Base-by-base conservation (phyloP, 2,329 filamentous ascomycete species). In the Xylaria digitata region DNA sequence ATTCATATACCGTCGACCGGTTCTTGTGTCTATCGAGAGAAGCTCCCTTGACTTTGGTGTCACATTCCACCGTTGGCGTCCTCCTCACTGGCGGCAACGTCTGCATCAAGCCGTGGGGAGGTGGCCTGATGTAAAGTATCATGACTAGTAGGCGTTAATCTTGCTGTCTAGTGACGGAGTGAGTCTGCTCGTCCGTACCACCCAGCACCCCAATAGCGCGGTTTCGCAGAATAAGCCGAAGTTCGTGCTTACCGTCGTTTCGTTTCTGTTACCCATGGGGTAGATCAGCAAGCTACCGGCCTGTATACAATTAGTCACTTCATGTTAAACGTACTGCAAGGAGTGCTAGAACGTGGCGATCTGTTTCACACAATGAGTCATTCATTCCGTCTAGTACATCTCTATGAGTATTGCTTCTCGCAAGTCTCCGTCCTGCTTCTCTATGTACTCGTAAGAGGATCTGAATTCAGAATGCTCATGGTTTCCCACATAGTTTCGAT, bases 321-420 rank as follows among this genome's bases (percentile, higher is more conserved):
- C 43, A 49, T 32, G 66, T 66, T 57, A 21, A 48, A 64, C 63
- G 34, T 49, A 60, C 64, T 64, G 67, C 64, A 67, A 59, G 61
- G 56, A 64, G 52, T 42, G 37, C 48, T 48, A 54, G 56, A 64
- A 49, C 32, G 63, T 48, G 52, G 55, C 65, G 67, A 61, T 63
- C 60, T 63, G 67, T 67, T 60, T 67, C 67, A 64, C 58, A 21
- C 40, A 49, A 30, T 67, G 57, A 69, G 48, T 67, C 60, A 69
- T 59, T 67, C 56, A 69, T 59, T 52, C 30, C 40, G 40, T 45
- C 40, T 17, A 66, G 50, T 49, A 54, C 45, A 37, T 42, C 19
- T 34, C 23, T 19, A 50, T 13, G 9, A 19, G 30, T 11, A 37
- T 59, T 57, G 37, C 45, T 54, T 62, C 46, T 62, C 43, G 49